These are phyloP conservation scores for Komagataella populi DNA, from an alignment of 805 yeast genomes.

Conservation along the genomic window DNA sequence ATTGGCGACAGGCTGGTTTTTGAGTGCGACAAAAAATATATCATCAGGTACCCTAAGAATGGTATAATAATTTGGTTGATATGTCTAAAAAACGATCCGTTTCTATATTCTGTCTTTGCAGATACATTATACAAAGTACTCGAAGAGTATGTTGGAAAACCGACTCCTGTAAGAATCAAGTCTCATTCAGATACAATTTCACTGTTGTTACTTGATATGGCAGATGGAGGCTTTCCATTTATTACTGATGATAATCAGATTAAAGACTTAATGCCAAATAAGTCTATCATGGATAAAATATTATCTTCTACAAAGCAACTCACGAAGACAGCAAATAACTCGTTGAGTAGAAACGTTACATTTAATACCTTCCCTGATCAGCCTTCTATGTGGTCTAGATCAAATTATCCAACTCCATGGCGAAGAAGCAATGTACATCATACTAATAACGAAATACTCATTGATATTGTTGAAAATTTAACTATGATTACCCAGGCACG, in stretches of 20 bases:
- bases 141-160: conserved; percentile 28
- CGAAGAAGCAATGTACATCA: conserved; percentile 57
- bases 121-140: conserved; percentile 23
- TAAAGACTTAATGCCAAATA: conserved; percentile 56
- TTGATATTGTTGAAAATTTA: conserved; percentile 63
- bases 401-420: conserved; percentile 53
- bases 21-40: background rate
- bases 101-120: conserved; percentile 27
- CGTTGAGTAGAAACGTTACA: conserved; percentile 9
- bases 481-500: conserved; percentile 24
- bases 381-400: conserved; percentile 16
- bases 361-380: background rate
- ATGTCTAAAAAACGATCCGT: conserved; percentile 21
- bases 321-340: conserved; percentile 16
- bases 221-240: conserved; percentile 67
- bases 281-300: conserved; percentile 38
- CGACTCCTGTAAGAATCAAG: conserved; percentile 43
- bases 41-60: background rate
- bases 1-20: background rate
- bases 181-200: conserved; percentile 61
- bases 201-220: conserved; percentile 59
- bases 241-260: conserved; percentile 60
- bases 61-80: background rate
- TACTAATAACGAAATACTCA: conserved; percentile 72
- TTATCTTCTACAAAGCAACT: conserved; percentile 25